Base-by-base conservation (phyloP, 176 grass and related monocot genomes). In the Tuctoria greenei region DNA sequence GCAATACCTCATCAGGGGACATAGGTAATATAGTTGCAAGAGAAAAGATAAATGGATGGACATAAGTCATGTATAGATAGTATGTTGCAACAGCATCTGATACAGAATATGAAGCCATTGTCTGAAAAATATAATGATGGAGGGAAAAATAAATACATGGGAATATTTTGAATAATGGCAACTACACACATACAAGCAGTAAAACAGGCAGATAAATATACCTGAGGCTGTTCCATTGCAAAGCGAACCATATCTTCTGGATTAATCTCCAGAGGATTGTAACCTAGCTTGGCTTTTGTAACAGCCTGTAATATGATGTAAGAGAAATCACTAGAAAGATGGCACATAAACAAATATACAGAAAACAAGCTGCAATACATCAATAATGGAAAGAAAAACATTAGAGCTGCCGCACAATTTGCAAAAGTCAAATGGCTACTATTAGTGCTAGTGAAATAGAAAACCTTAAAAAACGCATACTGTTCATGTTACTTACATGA, bases 211-310 rank as follows among this genome's bases (percentile, higher is more conserved):
- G 47, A 56, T 71, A 63, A 63, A 64, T 21, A 39, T 87, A 94
- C 95, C 91, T 98, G 95, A 26, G 95, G 91, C 46, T 90, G 78
- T 76, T 88, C 87, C 82, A 89, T 94, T 73, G 95, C 95, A 86
- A 92, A 98, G 71, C 87, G 84, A 79, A 98, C 95, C 95, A 98
- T 98, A 82, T 98, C 91, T 93, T 98, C 95, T 77, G 95, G 91
- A 82, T 98, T 93, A 49, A 98, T 91, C 73, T 98, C 95, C 63
- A 98, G 64, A 59, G 95, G 95, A 88, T 98, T 58, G 55, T 98
- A 98, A 72, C 95, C 95, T 79, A 98, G 77, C 85, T 98, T 98
- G 66, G 86, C 95, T 84, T 98, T 98, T 72, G 95, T 98, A 78
- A 98, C 95, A 88, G 91, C 91, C 95, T 98, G 77, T 56, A 64